Evolutionary conservation across 768 basidiomycete species (phyloP).

Genomic region (Epithele typhae): DNA sequence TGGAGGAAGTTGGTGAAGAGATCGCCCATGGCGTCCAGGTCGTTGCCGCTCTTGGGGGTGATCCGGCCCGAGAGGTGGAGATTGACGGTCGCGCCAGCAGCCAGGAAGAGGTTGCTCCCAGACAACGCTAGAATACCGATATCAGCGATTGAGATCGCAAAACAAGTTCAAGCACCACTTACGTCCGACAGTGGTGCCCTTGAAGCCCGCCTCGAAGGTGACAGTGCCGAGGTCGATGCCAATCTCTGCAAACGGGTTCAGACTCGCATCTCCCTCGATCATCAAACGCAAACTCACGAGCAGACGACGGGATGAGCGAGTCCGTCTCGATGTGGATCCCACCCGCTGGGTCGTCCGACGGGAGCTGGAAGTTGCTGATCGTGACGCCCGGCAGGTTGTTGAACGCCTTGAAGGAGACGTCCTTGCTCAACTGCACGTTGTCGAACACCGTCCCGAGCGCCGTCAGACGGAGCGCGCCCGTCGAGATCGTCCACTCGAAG

Average conservation of each 20-base stretch:
- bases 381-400: slow-evolving; percentile 66
- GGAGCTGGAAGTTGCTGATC: slow-evolving; percentile 67
- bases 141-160: background rate
- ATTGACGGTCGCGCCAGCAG: slow-evolving; percentile 41
- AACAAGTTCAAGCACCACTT: slow-evolving; percentile 29
- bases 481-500: slow-evolving; percentile 71
- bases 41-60: slow-evolving; percentile 53
- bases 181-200: slow-evolving; percentile 57
- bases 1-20: slow-evolving; percentile 67
- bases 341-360: slow-evolving; percentile 61
- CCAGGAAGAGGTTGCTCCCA: slow-evolving; percentile 45
- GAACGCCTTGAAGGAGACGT: slow-evolving; percentile 63
- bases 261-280: no score
- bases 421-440: slow-evolving; percentile 55
- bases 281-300: slow-evolving; percentile 63
- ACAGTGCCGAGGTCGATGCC: slow-evolving; percentile 67
- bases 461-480: slow-evolving; percentile 53
- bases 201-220: slow-evolving; percentile 58
- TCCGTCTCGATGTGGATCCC: slow-evolving; percentile 71
- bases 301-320: slow-evolving; percentile 57
- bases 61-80: slow-evolving; percentile 62
- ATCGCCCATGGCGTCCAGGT: slow-evolving; percentile 48
- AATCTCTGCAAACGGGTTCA: slow-evolving; percentile 38
- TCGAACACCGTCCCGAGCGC: slow-evolving; percentile 71
- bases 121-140: slow-evolving; percentile 42